A percentile compares a stretch with the other conserved stretches of the same genome.
These are phyloP conservation scores for Simplicillium sp. DNA, from an alignment of 2,329 filamentous ascomycete genomes.

Conservation along the genomic window DNA sequence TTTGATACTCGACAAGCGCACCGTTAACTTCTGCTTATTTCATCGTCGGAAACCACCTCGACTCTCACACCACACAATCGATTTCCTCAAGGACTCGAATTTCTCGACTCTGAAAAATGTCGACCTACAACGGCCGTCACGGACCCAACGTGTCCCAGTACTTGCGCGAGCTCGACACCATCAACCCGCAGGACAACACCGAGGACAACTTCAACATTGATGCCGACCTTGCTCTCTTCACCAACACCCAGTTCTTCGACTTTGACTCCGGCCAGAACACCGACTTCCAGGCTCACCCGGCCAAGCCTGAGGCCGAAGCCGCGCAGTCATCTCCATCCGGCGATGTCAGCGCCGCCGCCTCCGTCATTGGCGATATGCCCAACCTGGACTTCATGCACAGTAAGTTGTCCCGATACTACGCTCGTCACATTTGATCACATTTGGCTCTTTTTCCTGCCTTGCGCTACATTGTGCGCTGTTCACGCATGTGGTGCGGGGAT, in stretches of 20 bases:
- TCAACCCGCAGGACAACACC: constrained; percentile 47
- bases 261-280: constrained; percentile 58
- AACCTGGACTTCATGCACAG: constrained; percentile 41
- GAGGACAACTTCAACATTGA: constrained; percentile 57
- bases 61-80: too few relatives aligned
- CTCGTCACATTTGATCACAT: constrained; percentile 3
- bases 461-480: neutral
- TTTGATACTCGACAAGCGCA: neutral
- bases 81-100: neutral
- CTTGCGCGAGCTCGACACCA: constrained; percentile 74
- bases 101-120: constrained; percentile 39
- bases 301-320: constrained; percentile 30
- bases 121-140: constrained; percentile 65
- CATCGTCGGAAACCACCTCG: neutral
- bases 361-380: constrained; percentile 35
- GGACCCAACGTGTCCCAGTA: constrained; percentile 85
- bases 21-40: neutral
- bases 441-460: too few relatives aligned
- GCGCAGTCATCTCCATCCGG: constrained; percentile 21
- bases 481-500: neutral
- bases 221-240: constrained; percentile 69
- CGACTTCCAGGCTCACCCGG: constrained; percentile 42
- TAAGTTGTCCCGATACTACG: constrained; percentile 22
- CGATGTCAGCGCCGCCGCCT: constrained; percentile 27
- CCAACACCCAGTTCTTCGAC: constrained; percentile 74